Conservation (phyloP, 768 basidiomycete species). For the Phylloporus sp. region DNA sequence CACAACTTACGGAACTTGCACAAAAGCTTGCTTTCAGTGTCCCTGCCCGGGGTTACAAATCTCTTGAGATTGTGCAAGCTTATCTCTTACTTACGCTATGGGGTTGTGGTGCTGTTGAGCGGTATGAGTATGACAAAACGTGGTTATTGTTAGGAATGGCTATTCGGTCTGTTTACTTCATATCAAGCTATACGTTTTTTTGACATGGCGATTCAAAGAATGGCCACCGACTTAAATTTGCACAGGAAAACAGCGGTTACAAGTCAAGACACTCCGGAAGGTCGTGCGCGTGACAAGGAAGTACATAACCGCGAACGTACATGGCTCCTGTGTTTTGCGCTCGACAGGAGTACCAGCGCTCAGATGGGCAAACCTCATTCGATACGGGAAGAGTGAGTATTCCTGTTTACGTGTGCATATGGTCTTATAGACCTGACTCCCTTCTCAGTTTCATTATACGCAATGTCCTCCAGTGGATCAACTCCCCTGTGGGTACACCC, state of each 20-base stretch:
- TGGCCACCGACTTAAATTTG: conserved; percentile 94
- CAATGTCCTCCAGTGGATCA: conserved; percentile 72
- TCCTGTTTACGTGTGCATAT: not conserved
- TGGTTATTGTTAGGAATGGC: conserved; percentile 89
- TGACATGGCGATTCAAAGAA: conserved; percentile 43
- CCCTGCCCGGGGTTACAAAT: conserved; percentile 84
- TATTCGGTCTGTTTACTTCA: conserved; percentile 51
- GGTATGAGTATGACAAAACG: conserved; percentile 95
- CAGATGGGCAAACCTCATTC: conserved; percentile 97
- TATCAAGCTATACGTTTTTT: not conserved
- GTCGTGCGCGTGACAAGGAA: conserved; percentile 72
- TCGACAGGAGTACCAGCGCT: conserved; percentile 88
- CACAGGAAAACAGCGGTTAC: conserved; percentile 74
- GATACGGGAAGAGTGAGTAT: conserved; percentile 86
- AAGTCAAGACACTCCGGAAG: conserved; percentile 72
- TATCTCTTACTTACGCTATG: conserved; percentile 86
- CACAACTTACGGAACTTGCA: conserved; percentile 73
- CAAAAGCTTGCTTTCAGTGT: conserved; percentile 87
- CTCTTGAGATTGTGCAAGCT: conserved; percentile 93
- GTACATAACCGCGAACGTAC: conserved; percentile 93
- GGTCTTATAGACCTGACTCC: not conserved
- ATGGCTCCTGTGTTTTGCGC: conserved; percentile 83
- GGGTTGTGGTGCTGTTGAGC: conserved; percentile 92
- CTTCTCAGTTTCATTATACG: conserved; percentile 76
- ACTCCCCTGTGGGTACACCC: conserved; percentile 56